Base-by-base conservation (phyloP, 2,329 filamentous ascomycete genomes). In the Bipolaris cookei region DNA sequence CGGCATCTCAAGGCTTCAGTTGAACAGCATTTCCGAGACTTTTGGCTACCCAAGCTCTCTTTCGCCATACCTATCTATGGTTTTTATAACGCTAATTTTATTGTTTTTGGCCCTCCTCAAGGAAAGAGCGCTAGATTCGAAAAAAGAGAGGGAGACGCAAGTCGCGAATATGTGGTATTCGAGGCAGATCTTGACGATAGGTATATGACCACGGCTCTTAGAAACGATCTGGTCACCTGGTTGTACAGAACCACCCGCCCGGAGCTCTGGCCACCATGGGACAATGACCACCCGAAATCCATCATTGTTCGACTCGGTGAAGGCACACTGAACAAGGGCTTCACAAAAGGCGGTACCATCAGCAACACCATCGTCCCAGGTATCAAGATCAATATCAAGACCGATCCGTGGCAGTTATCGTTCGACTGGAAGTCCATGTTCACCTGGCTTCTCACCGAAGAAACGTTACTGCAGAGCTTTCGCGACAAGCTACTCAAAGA, bases 401-500 rank as follows among this genome's bases (percentile, higher is more conserved):
- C 10, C 2, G 38, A 10, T 13, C 32, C 41, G 8, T 54, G 46
- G 37, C 7, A 43, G 7, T 11, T 62, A 2, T 48, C n/a, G 2
- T 48, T 62, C 35, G 34, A 46, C 7, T 62, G 56, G 53, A 59
- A 46, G 28, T 16, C 6, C 13, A 21, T 52, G 6, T 56, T 62
- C 37, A 51, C 25, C 20, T 14, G 14, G 21, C 28, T 62, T 1
- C 52, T 62, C 25, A 28, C 39, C 0, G 59, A 62, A 28, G 58
- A 54, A 28, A 44, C 55, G 50, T 14, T 48, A 21, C 3, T 32
- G 3, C 25, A 16, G 8, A 3, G 25, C 8, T 44, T 44, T 5
- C n/a, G 23, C 5, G 25, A 44, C 16, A 20, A 13, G 25, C 16
- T 44, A 2, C 25, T 44, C 8, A 2, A 18, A 11, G 4, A 32